These are phyloP conservation scores for Magnusiomyces magnusii DNA, from an alignment of 1,139 yeast species.

Conservation along the genomic window DNA sequence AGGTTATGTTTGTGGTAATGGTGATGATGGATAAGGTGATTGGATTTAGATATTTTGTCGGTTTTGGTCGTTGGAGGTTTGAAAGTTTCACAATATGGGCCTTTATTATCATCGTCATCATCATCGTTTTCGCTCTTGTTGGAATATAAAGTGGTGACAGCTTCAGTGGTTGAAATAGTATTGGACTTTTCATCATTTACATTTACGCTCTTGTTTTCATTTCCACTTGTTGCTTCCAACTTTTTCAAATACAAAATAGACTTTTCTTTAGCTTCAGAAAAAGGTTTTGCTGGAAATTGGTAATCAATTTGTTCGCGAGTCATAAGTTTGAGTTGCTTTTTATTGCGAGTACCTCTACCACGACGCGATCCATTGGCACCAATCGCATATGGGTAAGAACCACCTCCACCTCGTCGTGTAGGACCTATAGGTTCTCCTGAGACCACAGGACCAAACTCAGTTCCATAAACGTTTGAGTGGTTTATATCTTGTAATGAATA, in stretches of 20 bases:
- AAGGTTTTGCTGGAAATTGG: not conserved
- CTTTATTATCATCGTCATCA: too few species aligned
- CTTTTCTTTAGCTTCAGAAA: not conserved
- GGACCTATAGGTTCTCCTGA: too few species aligned
- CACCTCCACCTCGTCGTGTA: not conserved
- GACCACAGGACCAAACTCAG: not conserved
- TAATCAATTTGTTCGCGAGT: constrained; percentile 1
- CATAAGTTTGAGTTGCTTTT: not conserved
- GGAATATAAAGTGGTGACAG: too few species aligned
- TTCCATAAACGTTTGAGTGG: not conserved
- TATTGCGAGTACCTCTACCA: not conserved
- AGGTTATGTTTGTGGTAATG: not conserved
- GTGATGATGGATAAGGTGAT: not conserved
- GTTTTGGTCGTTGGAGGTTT: not conserved
- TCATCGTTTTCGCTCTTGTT: too few species aligned
- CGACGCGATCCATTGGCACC: constrained; percentile 1
- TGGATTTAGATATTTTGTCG: not conserved
- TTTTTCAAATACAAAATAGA: not conserved
- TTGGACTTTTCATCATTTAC: too few species aligned
- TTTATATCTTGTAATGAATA: too few species aligned
- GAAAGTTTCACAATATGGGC: too few species aligned
- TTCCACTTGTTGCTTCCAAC: too few species aligned
- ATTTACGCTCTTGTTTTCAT: too few species aligned
- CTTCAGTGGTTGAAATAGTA: too few species aligned
- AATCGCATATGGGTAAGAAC: not conserved